These are phyloP conservation scores for Wickerhamomyces bovis DNA, from an alignment of 805 yeast species.

Conservation along the genomic window DNA sequence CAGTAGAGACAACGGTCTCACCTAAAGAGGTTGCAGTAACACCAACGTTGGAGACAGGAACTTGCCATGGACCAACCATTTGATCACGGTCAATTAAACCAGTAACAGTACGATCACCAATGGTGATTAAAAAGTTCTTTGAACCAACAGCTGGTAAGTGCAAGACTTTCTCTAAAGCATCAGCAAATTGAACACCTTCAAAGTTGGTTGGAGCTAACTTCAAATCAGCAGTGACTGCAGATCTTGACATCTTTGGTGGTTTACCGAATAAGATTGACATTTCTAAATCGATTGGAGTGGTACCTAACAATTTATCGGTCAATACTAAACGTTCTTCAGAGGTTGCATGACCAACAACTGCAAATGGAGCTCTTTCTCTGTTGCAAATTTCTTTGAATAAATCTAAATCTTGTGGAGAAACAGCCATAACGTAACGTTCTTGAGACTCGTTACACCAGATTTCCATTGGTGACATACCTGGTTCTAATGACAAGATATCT, in stretches of 20 bases:
- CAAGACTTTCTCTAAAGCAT: slow-evolving; percentile 76
- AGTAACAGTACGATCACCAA: slow-evolving; percentile 96
- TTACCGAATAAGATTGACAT: slow-evolving; percentile 95
- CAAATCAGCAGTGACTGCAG: slow-evolving; percentile 58
- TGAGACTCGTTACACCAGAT: slow-evolving; percentile 99
- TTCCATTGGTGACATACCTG: slow-evolving; percentile 99
- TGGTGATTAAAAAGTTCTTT: slow-evolving; percentile 90
- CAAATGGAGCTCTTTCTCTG: slow-evolving; percentile 94
- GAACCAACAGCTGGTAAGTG: slow-evolving; percentile 93
- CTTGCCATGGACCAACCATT: slow-evolving; percentile 99
- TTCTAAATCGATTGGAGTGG: slow-evolving; percentile 90
- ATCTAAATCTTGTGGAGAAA: slow-evolving; percentile 69
- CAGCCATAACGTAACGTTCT: slow-evolving; percentile 95
- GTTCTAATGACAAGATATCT: slow-evolving; percentile 84
- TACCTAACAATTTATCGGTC: slow-evolving; percentile 68
- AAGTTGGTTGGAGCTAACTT: slow-evolving; percentile 34
- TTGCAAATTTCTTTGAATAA: slow-evolving; percentile 73
- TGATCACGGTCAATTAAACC: slow-evolving; percentile 97
- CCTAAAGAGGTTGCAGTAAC: slow-evolving; percentile 91
- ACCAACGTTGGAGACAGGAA: slow-evolving; percentile 97
- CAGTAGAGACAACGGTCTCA: slow-evolving; percentile 61
- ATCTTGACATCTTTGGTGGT: slow-evolving; percentile 90
- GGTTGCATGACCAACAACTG: slow-evolving; percentile 93
- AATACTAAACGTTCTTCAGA: slow-evolving; percentile 76
- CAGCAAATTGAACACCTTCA: slow-evolving; percentile 38